A percentile compares a stretch with the other conserved stretches of the same genome.
Conservation (phyloP, 768 basidiomycete genomes). For the Gautieria morchelliformis region DNA sequence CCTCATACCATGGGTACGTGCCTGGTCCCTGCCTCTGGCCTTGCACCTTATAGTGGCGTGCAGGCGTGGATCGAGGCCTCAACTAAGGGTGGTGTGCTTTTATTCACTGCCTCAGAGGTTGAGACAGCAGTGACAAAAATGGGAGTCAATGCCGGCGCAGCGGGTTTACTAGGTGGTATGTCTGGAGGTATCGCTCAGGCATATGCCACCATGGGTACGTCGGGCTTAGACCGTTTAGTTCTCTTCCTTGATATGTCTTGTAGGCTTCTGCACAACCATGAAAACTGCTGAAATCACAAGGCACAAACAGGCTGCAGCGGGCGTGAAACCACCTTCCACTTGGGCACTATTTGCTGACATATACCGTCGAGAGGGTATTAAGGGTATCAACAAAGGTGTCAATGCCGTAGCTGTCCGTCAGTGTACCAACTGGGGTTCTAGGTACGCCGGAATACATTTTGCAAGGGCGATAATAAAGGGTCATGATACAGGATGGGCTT, state of each 20-base stretch:
- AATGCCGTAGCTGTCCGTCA: conserved; percentile 90
- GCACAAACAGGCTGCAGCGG: conserved; percentile 79
- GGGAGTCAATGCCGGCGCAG: conserved; percentile 70
- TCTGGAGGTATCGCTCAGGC: conserved; percentile 95
- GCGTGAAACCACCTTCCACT: conserved; percentile 82
- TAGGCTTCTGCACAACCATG: conserved; percentile 99
- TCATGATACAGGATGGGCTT: conserved; percentile 76
- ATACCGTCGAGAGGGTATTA: conserved; percentile 85
- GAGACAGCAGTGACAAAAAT: conserved; percentile 55
- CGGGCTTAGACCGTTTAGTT: background rate
- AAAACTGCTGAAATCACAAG: conserved; percentile 98
- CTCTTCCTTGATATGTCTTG: background rate
- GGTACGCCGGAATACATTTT: conserved; percentile 35
- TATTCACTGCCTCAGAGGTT: conserved; percentile 95
- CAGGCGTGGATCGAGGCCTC: conserved; percentile 99
- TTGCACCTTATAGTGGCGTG: background rate
- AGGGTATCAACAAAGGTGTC: conserved; percentile 98
- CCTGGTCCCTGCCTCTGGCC: background rate
- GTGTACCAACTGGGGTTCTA: conserved; percentile 89
- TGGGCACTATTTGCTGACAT: conserved; percentile 95
- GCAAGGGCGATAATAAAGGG: background rate
- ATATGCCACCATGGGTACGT: conserved; percentile 96
- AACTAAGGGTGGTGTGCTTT: conserved; percentile 91
- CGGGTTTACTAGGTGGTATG: conserved; percentile 94
- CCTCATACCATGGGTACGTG: conserved; percentile 91